Conservation (phyloP, 2,329 filamentous ascomycete species). For the Chaetomium sp. region DNA sequence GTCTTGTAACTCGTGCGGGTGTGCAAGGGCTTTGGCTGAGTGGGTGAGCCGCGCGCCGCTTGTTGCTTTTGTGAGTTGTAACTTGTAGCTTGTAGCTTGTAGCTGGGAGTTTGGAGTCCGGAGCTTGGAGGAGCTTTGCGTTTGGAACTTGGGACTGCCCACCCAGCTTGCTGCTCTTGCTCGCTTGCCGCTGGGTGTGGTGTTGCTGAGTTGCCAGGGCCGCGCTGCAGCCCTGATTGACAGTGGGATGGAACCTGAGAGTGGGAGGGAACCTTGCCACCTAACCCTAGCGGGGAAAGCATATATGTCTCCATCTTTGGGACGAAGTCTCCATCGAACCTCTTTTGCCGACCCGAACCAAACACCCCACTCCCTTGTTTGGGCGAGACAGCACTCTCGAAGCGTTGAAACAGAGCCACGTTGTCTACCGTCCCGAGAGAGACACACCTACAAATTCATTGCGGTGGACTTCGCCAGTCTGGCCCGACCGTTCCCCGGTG, state of each 20-base stretch:
- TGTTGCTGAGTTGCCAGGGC: background rate
- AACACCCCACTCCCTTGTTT: constrained; percentile 1
- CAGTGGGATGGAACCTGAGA: no score
- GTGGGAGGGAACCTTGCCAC: constrained; percentile 21
- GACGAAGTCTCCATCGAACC: constrained; percentile 5
- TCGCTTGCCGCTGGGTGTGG: no score
- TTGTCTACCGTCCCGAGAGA: constrained; percentile 13
- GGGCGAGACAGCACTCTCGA: constrained; percentile 6
- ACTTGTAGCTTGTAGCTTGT: no score
- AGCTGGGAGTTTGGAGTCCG: no score
- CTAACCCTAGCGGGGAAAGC: constrained; percentile 10
- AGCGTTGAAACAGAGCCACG: constrained; percentile 14
- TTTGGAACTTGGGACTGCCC: no score
- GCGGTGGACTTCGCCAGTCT: constrained; percentile 17
- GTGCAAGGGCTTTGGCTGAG: no score
- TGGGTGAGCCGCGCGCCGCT: no score
- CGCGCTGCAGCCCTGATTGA: constrained; percentile 12
- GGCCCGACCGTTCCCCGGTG: constrained; percentile 16
- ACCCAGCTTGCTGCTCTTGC: no score
- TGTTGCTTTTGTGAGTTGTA: no score
- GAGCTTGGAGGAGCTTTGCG: no score
- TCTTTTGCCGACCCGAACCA: background rate
- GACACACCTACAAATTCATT: constrained; percentile 12
- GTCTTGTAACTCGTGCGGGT: no score
- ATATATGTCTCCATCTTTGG: constrained; percentile 24